Conservation (phyloP, 2,329 filamentous ascomycete species). For the Madurella fahalii region DNA sequence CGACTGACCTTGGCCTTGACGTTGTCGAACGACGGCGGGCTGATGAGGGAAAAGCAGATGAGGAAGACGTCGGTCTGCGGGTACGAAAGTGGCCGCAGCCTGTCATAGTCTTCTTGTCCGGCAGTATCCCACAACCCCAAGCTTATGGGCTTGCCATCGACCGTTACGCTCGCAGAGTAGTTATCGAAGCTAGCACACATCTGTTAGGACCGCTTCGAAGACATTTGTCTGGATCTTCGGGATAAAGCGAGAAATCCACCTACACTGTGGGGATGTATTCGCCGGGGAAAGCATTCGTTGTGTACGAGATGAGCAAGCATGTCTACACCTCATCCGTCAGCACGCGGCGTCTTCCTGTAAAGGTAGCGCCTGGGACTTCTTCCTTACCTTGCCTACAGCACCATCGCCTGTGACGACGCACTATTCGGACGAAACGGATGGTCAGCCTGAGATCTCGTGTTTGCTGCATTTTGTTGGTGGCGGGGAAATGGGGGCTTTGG, state of each 20-base stretch:
- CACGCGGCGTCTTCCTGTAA: constrained; percentile 16
- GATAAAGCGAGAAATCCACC: constrained; percentile 33
- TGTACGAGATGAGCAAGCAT: constrained; percentile 98
- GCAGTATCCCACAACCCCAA: constrained; percentile 97
- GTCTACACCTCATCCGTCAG: constrained; percentile 55
- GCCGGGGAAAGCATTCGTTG: constrained; percentile 98
- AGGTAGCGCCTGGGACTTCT: constrained; percentile 13
- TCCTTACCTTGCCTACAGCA: constrained; percentile 91
- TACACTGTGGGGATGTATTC: constrained; percentile 99
- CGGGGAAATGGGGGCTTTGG: neutral
- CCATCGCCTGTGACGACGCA: constrained; percentile 99
- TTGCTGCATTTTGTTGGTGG: constrained; percentile 11
- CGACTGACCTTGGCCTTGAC: constrained; percentile 86
- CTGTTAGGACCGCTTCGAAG: constrained; percentile 23
- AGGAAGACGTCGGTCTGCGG: constrained; percentile 98
- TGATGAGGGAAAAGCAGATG: constrained; percentile 98
- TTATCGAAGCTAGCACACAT: constrained; percentile 77
- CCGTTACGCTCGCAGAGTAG: constrained; percentile 98
- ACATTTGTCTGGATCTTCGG: neutral
- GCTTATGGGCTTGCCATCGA: constrained; percentile 96
- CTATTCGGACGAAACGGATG: constrained; percentile 44
- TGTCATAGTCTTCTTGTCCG: constrained; percentile 97
- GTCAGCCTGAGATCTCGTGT: constrained; percentile 31
- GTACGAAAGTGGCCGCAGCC: constrained; percentile 90
- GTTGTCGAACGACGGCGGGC: constrained; percentile 97